These are phyloP conservation scores for Neurospora crassa DNA, from an alignment of 2,329 filamentous ascomycete genomes.

Conservation along the genomic window DNA sequence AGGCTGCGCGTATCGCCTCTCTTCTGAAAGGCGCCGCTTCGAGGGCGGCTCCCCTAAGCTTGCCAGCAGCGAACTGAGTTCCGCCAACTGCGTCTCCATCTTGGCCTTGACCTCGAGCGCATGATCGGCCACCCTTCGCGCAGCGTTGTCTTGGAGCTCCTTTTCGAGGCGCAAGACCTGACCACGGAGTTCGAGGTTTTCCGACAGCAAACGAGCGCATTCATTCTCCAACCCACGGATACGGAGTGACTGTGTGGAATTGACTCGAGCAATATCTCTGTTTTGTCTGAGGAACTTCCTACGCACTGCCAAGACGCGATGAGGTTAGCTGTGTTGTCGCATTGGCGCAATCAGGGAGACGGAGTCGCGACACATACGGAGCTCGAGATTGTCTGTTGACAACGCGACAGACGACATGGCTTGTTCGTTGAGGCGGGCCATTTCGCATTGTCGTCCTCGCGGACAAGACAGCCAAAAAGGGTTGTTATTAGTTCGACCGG, in stretches of 20 bases:
- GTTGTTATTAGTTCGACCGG: background rate
- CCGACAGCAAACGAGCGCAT: conserved; percentile 62
- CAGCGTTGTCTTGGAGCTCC: conserved; percentile 52
- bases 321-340: conserved; percentile 13
- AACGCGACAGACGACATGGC: conserved; percentile 36
- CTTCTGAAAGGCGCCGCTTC: conserved; percentile 24
- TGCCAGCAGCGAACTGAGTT: conserved; percentile 58
- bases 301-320: conserved; percentile 47
- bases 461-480: conserved; percentile 1
- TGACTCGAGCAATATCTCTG: conserved; percentile 69
- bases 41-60: conserved; percentile 43
- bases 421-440: conserved; percentile 76
- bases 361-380: conserved; percentile 42
- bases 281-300: conserved; percentile 75
- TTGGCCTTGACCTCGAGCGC: conserved; percentile 60
- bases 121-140: conserved; percentile 52
- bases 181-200: conserved; percentile 65
- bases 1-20: conserved; percentile 18
- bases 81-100: conserved; percentile 62
- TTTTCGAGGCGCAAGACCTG: conserved; percentile 61
- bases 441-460: conserved; percentile 25
- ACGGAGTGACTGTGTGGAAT: conserved; percentile 66
- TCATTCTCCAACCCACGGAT: conserved; percentile 72
- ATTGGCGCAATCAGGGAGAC: conserved; percentile 1
- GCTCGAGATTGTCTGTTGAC: conserved; percentile 57